These are phyloP conservation scores for Lachnellula arida DNA, from an alignment of 2,329 filamentous ascomycete species.

Conservation along the genomic window DNA sequence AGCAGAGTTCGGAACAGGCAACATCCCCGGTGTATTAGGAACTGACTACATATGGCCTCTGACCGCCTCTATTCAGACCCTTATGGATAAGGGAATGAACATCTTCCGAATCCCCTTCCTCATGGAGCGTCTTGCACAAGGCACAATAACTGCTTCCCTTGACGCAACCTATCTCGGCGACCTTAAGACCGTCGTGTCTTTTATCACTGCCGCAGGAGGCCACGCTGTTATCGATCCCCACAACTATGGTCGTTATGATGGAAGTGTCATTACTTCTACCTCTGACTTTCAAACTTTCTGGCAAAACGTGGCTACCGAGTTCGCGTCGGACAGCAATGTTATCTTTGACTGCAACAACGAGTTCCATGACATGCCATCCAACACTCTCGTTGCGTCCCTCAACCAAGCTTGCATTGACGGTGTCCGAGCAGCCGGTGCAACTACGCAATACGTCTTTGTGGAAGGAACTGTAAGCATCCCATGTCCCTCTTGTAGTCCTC, in stretches of 20 bases:
- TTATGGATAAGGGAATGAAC: background rate
- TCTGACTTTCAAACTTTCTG: slow-evolving; percentile 38
- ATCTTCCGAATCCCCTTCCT: background rate
- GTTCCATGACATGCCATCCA: slow-evolving; percentile 38
- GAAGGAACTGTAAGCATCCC: slow-evolving; percentile 40
- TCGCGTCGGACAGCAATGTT: slow-evolving; percentile 35
- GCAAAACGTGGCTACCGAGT: slow-evolving; percentile 36
- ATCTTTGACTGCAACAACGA: slow-evolving; percentile 43
- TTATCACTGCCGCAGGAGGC: slow-evolving; percentile 43
- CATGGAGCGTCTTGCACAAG: background rate
- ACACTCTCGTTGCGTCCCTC: slow-evolving; percentile 36
- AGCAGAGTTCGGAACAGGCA: slow-evolving; percentile 51
- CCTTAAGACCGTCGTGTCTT: slow-evolving; percentile 19
- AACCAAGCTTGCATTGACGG: slow-evolving; percentile 43
- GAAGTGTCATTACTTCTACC: slow-evolving; percentile 34
- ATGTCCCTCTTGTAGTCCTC: background rate
- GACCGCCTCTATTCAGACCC: slow-evolving; percentile 23
- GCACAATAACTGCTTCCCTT: background rate
- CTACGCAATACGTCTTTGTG: slow-evolving; percentile 52
- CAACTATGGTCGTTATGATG: slow-evolving; percentile 47
- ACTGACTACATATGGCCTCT: slow-evolving; percentile 59
- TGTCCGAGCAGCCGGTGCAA: slow-evolving; percentile 41
- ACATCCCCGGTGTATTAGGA: slow-evolving; percentile 48
- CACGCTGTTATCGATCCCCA: slow-evolving; percentile 46
- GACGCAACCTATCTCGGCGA: slow-evolving; percentile 32